Evolutionary conservation across 2,329 filamentous ascomycete species (phyloP).

Genomic region (Sporothrix schenckii): DNA sequence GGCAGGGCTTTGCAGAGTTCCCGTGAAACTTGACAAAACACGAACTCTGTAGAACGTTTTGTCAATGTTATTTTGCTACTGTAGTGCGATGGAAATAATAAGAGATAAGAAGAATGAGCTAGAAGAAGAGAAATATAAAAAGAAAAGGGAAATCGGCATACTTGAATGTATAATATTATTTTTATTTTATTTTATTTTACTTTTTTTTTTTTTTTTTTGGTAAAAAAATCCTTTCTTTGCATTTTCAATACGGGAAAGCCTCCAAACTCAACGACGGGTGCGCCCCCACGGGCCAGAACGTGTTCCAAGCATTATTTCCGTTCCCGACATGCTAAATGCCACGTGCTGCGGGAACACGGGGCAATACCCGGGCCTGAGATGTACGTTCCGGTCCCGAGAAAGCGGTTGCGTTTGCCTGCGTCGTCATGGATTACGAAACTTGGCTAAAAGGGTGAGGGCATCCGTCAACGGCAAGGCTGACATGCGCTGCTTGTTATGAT

Average conservation of each 20-base stretch:
- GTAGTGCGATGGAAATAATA: neutral
- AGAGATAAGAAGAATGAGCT: neutral
- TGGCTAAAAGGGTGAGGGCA: neutral
- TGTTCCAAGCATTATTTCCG: neutral
- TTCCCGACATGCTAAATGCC: neutral
- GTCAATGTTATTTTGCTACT: too few relatives aligned
- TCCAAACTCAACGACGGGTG: neutral
- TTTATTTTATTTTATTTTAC: too few relatives aligned
- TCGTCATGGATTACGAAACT: neutral
- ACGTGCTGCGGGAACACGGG: constrained; percentile 14
- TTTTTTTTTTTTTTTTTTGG: too few relatives aligned
- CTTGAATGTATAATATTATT: too few relatives aligned
- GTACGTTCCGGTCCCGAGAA: constrained; percentile 4
- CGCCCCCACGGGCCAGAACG: neutral
- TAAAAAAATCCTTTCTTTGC: too few relatives aligned
- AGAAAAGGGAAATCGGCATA: neutral
- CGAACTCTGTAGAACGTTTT: neutral
- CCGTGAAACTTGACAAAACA: neutral
- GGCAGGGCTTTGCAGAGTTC: neutral
- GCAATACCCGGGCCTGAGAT: constrained; percentile 10
- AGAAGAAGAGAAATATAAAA: neutral
- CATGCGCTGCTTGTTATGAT: neutral
- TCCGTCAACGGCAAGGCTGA: neutral
- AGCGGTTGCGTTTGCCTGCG: neutral
- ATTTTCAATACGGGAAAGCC: too few relatives aligned